Percentiles rank a stretch among this genome's conserved stretches.
Evolutionary conservation across 2,329 filamentous ascomycete genomes (phyloP).

Genomic region (Hansfordia pulvinata): DNA sequence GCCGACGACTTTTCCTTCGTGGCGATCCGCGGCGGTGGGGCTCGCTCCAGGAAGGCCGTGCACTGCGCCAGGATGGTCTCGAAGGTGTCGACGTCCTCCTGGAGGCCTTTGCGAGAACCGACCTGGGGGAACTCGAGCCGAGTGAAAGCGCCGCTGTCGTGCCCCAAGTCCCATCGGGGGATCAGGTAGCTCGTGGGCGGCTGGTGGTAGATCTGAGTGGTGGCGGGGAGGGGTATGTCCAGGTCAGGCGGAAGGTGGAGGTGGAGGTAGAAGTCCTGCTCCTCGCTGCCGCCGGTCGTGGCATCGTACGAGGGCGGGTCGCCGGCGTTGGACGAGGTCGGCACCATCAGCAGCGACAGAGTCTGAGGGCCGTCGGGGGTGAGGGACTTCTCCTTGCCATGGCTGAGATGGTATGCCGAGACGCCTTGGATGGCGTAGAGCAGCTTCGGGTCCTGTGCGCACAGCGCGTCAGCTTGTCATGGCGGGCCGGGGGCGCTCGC

Average conservation of each 20-base stretch:
- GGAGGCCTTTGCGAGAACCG: conserved; percentile 58
- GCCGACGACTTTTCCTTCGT: conserved; percentile 14
- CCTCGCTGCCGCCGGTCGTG: conserved; percentile 43
- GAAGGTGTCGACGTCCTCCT: conserved; percentile 92
- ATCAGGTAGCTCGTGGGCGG: conserved; percentile 88
- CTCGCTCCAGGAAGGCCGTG: conserved; percentile 84
- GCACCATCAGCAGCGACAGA: conserved; percentile 88
- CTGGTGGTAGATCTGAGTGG: conserved; percentile 95
- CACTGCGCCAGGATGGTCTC: conserved; percentile 97
- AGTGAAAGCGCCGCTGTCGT: conserved; percentile 80
- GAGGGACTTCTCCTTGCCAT: conserved; percentile 72
- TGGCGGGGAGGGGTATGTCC: conserved; percentile 83
- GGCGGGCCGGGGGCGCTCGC: not conserved
- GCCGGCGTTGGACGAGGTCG: conserved; percentile 63
- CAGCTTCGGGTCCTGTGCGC: conserved; percentile 44
- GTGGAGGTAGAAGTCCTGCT: conserved; percentile 97
- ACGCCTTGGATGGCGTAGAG: conserved; percentile 70
- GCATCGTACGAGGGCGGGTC: conserved; percentile 39
- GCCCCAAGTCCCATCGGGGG: conserved; percentile 85
- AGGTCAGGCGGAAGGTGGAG: conserved; percentile 89
- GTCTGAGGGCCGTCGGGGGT: conserved; percentile 82
- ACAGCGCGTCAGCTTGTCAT: conserved; percentile 1
- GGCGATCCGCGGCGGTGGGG: conserved; percentile 41
- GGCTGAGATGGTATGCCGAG: conserved; percentile 77
- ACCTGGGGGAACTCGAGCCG: conserved; percentile 76